phyloP scores from a whole-genome alignment of 2,329 filamentous ascomycete genomes.

The Colletotrichum truncatum region DNA sequence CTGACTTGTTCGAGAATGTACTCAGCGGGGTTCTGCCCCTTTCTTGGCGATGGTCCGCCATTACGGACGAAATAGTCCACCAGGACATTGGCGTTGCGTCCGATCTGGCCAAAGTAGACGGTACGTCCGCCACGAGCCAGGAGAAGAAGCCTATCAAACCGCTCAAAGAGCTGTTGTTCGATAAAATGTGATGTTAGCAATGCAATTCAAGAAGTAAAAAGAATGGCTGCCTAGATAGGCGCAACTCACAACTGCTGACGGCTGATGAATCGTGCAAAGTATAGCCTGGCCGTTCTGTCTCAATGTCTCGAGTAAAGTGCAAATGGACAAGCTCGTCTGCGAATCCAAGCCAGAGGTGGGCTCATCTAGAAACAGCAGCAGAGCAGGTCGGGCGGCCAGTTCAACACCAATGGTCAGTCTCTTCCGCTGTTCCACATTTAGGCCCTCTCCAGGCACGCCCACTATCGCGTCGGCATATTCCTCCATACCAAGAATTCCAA shows the following conservation, averaged over 20 bases:
- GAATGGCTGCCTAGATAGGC: accelerated
- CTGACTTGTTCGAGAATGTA: constrained; percentile 66
- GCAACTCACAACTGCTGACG: constrained; percentile 45
- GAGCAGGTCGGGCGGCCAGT: constrained; percentile 76
- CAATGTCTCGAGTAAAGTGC: constrained; percentile 74
- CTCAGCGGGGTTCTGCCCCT: constrained; percentile 72
- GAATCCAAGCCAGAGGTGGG: constrained; percentile 80
- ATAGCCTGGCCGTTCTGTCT: constrained; percentile 60
- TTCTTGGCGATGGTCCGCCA: constrained; percentile 61
- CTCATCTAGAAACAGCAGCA: constrained; percentile 80
- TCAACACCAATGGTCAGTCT: constrained; percentile 81
- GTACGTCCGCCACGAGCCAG: constrained; percentile 63
- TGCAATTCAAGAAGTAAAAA: neutral
- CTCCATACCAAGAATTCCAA: constrained; percentile 49
- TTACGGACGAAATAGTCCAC: constrained; percentile 69
- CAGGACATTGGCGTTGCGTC: constrained; percentile 56
- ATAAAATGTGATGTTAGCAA: neutral
- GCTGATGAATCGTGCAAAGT: constrained; percentile 62
- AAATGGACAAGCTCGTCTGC: constrained; percentile 80
- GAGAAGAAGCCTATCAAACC: constrained; percentile 66
- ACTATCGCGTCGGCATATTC: constrained; percentile 77
- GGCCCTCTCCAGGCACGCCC: constrained; percentile 69
- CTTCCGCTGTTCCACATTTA: constrained; percentile 54
- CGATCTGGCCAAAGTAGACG: constrained; percentile 69
- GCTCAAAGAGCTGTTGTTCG: constrained; percentile 50